Evolutionary conservation across 2,329 filamentous ascomycete genomes (phyloP).

Genomic region (Phialophora chinensis): DNA sequence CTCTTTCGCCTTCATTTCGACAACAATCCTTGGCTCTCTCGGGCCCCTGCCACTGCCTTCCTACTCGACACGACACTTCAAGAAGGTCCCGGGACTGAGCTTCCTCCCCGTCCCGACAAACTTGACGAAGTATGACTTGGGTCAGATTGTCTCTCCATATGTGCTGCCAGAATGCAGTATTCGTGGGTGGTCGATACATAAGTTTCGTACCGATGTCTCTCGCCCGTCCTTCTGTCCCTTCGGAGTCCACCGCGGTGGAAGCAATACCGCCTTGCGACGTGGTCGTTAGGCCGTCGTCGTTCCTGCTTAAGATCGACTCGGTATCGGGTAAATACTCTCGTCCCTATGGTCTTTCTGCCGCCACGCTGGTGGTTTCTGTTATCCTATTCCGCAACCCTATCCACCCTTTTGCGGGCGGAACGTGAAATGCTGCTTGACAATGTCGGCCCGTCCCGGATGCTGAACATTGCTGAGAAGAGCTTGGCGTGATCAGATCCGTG

Average conservation of each 20-base stretch:
- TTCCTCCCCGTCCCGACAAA: not conserved
- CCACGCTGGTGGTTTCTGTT: not conserved
- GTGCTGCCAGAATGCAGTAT: not conserved
- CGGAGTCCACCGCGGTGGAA: not conserved
- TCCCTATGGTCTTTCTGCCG: not conserved
- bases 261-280: not conserved
- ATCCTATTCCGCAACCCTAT: not conserved
- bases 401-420: not conserved
- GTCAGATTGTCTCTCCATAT: not conserved
- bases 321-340: not conserved
- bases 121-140: not conserved
- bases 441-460: not conserved
- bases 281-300: not conserved
- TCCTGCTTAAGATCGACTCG: not conserved
- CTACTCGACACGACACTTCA: not conserved
- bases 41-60: not conserved
- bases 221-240: not conserved
- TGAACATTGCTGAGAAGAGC: not conserved
- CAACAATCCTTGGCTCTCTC: not conserved
- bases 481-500: constrained; percentile 12
- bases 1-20: not conserved
- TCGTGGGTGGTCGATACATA: not conserved
- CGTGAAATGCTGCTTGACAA: not conserved
- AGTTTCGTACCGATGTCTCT: not conserved
- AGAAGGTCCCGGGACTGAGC: not conserved